Percentiles rank a stretch among this genome's conserved stretches.
Conservation (phyloP, 2,329 filamentous ascomycete species). For the Hymenoscyphus linearis region DNA sequence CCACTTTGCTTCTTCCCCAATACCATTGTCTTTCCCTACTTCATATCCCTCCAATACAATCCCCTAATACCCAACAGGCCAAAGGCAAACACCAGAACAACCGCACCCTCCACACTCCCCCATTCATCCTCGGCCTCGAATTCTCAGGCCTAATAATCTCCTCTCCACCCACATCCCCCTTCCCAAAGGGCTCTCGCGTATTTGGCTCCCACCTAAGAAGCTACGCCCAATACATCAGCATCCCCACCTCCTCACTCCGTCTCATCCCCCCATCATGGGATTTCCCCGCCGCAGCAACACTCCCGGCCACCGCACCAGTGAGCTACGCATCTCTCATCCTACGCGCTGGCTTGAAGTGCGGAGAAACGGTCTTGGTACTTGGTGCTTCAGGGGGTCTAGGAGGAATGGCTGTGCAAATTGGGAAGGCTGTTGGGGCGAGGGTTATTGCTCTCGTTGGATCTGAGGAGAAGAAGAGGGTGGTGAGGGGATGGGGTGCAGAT, state of each 20-base stretch:
- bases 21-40: too few relatives aligned
- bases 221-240: constrained; percentile 46
- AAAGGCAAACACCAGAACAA: constrained; percentile 58
- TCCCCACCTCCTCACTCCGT: constrained; percentile 36
- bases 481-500: constrained; percentile 37
- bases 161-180: constrained; percentile 33
- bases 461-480: constrained; percentile 39
- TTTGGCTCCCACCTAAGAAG: constrained; percentile 48
- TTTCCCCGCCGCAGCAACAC: constrained; percentile 24
- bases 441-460: constrained; percentile 50
- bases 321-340: constrained; percentile 23
- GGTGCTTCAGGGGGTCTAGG: constrained; percentile 32
- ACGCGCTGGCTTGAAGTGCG: constrained; percentile 15
- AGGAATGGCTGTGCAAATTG: constrained; percentile 53
- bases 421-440: constrained; percentile 45
- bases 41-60: neutral
- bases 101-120: constrained; percentile 46
- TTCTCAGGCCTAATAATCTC: constrained; percentile 49
- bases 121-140: constrained; percentile 56
- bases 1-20: too few relatives aligned
- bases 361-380: constrained; percentile 33
- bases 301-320: constrained; percentile 23
- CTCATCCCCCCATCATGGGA: constrained; percentile 23
- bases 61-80: constrained; percentile 31
- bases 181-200: constrained; percentile 45